Evolutionary conservation across 768 basidiomycete genomes (phyloP).

Genomic region (Lyophyllum decastes): DNA sequence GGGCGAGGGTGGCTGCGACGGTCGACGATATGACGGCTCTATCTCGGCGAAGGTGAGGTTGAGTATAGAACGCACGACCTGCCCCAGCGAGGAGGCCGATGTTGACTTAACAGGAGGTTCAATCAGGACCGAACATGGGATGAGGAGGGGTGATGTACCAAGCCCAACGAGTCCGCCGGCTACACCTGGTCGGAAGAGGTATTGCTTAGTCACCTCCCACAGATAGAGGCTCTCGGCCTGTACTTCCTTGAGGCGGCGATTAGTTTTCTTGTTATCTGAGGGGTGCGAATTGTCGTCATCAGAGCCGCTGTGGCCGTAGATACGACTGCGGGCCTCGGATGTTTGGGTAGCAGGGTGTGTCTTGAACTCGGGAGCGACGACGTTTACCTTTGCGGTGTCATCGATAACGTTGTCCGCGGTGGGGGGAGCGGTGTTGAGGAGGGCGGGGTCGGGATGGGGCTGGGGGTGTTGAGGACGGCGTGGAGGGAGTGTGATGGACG

Average conservation of each 20-base stretch:
- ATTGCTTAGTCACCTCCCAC: slow-evolving; percentile 52
- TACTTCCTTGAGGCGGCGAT: slow-evolving; percentile 40
- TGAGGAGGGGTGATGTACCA: slow-evolving; percentile 38
- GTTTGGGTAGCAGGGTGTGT: slow-evolving; percentile 41
- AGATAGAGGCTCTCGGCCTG: slow-evolving; percentile 54
- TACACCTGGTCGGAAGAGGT: slow-evolving; percentile 65
- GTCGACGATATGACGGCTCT: slow-evolving; percentile 52
- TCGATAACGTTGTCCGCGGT: slow-evolving; percentile 41
- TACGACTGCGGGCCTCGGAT: slow-evolving; percentile 19
- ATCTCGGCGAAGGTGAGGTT: slow-evolving; percentile 62
- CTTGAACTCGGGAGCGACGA: slow-evolving; percentile 54
- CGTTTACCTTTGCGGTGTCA: slow-evolving; percentile 54
- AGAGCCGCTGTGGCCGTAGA: slow-evolving; percentile 14
- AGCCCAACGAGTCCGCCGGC: slow-evolving; percentile 74
- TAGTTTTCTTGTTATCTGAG: slow-evolving; percentile 23
- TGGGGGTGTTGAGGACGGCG: slow-evolving; percentile 24
- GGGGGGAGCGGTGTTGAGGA: slow-evolving; percentile 55
- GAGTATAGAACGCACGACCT: slow-evolving; percentile 63
- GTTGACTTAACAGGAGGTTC: slow-evolving; percentile 49
- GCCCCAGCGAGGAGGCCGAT: slow-evolving; percentile 65
- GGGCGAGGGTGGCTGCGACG: slow-evolving; percentile 51
- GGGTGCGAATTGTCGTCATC: not conserved
- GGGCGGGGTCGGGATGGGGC: slow-evolving; percentile 65
- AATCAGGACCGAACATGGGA: not conserved
- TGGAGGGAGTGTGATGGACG: not conserved